Conservation (phyloP, 352 stramenopile genomes). For the Phytophthora kernoviae region DNA sequence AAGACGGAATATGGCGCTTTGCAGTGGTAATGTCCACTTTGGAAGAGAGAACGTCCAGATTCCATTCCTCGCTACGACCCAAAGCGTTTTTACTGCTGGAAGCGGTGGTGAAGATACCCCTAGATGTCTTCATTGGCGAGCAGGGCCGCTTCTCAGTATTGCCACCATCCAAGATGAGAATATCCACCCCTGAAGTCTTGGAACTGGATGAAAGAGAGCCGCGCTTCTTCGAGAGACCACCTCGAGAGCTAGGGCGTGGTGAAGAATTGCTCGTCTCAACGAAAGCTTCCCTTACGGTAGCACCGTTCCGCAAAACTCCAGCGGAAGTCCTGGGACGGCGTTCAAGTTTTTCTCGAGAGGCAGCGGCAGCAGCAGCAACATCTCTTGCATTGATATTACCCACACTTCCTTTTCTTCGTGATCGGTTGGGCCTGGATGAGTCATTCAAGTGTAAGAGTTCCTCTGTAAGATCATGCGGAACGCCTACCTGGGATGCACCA, state of each 20-base stretch:
- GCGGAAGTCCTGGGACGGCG: constrained; percentile 59
- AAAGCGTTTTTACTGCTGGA: constrained; percentile 16
- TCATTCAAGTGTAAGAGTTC: constrained; percentile 15
- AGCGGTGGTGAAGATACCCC: constrained; percentile 50
- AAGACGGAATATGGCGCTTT: constrained; percentile 37
- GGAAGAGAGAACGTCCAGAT: constrained; percentile 60
- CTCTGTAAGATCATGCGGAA: constrained; percentile 32
- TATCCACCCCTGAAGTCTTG: constrained; percentile 42
- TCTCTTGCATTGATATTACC: constrained; percentile 8
- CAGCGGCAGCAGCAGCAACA: not conserved
- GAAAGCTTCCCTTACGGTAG: constrained; percentile 59
- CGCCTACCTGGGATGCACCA: constrained; percentile 42
- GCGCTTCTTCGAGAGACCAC: constrained; percentile 16
- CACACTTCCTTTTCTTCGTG: constrained; percentile 35
- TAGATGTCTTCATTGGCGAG: constrained; percentile 55
- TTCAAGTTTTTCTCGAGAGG: constrained; percentile 20
- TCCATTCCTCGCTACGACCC: constrained; percentile 49
- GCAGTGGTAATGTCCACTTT: constrained; percentile 55
- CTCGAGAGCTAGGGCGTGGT: constrained; percentile 21
- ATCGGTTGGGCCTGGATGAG: constrained; percentile 6
- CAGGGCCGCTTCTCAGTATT: constrained; percentile 49
- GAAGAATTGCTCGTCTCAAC: constrained; percentile 31
- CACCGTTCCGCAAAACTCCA: constrained; percentile 46
- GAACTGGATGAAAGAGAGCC: constrained; percentile 6
- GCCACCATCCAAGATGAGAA: constrained; percentile 60